Base-by-base conservation (phyloP, 2,329 filamentous ascomycete genomes). In the Stachybotrys elegans region DNA sequence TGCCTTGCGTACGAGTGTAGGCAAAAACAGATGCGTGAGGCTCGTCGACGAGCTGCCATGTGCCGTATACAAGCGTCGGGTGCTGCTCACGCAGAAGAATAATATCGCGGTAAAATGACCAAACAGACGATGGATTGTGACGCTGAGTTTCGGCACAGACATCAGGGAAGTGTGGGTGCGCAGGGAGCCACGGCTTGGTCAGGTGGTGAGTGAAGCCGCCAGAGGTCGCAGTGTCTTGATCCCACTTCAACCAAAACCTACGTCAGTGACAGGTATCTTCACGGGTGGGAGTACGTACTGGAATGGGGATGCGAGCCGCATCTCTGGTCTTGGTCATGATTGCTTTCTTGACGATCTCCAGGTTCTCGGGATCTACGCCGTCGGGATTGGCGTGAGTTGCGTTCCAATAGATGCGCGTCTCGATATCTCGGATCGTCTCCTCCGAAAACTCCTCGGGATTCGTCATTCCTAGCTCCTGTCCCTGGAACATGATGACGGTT, bases 401-500 rank as follows among this genome's bases (percentile, higher is more conserved):
- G 11, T 63, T 51, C 48, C 59, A 55, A 4, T 61, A 44, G 8
- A 62, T 27, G 20, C 61, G 66, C 51, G 76, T 79, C 37, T 71
- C 63, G 2, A 74, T 66, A 40, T 74, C 66, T 7, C 71, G 58
- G 43, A 72, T 70, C 40, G 71, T 81, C 44, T 84, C 76, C 0
- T 76, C 58, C 6, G 84, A 77, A n/a, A 72, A 72, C 70, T 79
- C 80, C 0, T 69, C 64, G 2, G 79, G 71, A 50, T 86, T 85
- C 12, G 77, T 68, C 59, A 80, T 78, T 0, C 81, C 83, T 7
- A 86, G 70, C 51, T 86, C 83, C 54, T 86, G 80, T 8, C 82
- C 82, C 54, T 86, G 81, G 55, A 84, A 85, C 1, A 86, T 65
- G 56, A 81, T 86, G 1, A 82, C 69, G 0, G 82, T 84, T 5